Percentiles rank a stretch among this genome's conserved stretches.
Conservation (phyloP, 805 yeast species). For the Kodamaea laetipori region DNA sequence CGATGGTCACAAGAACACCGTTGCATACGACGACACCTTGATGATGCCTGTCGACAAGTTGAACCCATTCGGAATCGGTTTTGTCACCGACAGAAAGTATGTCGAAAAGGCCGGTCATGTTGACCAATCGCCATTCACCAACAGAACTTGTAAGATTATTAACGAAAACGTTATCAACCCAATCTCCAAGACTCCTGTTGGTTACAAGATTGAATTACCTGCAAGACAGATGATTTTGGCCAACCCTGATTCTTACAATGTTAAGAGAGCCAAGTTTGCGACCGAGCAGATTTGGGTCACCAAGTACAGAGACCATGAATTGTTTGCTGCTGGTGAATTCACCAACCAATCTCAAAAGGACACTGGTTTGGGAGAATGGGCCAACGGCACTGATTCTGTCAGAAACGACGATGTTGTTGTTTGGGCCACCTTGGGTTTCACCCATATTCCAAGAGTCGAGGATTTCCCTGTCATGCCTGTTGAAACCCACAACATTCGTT, state of each 20-base stretch:
- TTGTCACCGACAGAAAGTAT: slow-evolving; percentile 58
- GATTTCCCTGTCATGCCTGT: slow-evolving; percentile 92
- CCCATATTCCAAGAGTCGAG: slow-evolving; percentile 81
- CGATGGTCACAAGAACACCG: slow-evolving; percentile 79
- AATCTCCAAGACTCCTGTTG: slow-evolving; percentile 69
- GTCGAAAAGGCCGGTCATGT: slow-evolving; percentile 71
- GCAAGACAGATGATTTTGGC: slow-evolving; percentile 78
- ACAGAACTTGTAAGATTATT: slow-evolving; percentile 72
- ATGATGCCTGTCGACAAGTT: slow-evolving; percentile 56
- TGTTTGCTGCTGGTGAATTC: slow-evolving; percentile 83
- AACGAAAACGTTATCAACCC: slow-evolving; percentile 74
- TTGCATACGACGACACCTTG: slow-evolving; percentile 67
- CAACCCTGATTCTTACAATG: slow-evolving; percentile 60
- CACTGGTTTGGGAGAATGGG: slow-evolving; percentile 73
- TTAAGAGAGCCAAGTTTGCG: slow-evolving; percentile 72
- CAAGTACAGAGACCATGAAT: slow-evolving; percentile 69
- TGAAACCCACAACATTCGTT: slow-evolving; percentile 65
- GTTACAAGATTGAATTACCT: slow-evolving; percentile 72
- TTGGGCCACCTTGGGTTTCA: slow-evolving; percentile 81
- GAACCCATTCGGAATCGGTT: slow-evolving; percentile 74
- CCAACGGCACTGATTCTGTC: slow-evolving; percentile 63
- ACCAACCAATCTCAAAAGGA: slow-evolving; percentile 76
- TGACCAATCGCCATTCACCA: slow-evolving; percentile 75
- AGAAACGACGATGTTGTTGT: slow-evolving; percentile 77
- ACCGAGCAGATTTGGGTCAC: slow-evolving; percentile 84